A percentile compares a stretch with the other conserved stretches of the same genome.
phyloP scores from a whole-genome alignment of 345 rosid genomes.

The Gossypium turneri region DNA sequence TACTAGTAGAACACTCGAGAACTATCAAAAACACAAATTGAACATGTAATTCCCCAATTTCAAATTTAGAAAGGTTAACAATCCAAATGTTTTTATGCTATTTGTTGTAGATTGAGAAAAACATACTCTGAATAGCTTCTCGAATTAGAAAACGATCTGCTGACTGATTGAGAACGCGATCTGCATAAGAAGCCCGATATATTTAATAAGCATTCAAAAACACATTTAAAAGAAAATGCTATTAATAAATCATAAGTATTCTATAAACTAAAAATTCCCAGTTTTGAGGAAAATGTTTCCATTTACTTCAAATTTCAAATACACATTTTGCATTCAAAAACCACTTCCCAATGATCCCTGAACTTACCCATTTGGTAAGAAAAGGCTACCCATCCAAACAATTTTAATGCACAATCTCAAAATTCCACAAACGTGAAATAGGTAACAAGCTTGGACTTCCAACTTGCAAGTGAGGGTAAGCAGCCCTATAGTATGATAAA shows the following conservation, averaged over 20 bases:
- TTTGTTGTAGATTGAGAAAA: not conserved
- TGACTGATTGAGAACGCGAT: constrained; percentile 45
- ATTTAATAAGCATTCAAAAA: not conserved
- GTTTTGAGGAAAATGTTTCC: not conserved
- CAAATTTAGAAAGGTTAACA: not conserved
- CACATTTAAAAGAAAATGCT: no score
- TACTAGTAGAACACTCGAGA: not conserved
- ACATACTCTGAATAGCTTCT: constrained; percentile 63
- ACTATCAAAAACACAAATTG: not conserved
- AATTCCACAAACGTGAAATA: not conserved
- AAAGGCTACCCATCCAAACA: not conserved
- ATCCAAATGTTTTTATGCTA: constrained; percentile 10
- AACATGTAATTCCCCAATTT: not conserved
- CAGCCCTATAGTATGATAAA: not conserved
- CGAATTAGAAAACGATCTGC: constrained; percentile 57
- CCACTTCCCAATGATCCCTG: not conserved
- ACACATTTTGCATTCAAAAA: not conserved
- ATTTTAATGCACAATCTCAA: constrained; percentile 1
- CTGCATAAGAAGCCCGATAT: constrained; percentile 35
- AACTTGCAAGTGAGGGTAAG: not conserved
- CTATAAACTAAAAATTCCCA: not conserved
- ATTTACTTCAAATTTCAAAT: not conserved
- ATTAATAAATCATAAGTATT: not conserved
- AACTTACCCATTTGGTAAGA: not conserved
- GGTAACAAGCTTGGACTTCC: not conserved